Conservation (phyloP, 192 early-diverging fungal species). For the Mortierella antarctica region DNA sequence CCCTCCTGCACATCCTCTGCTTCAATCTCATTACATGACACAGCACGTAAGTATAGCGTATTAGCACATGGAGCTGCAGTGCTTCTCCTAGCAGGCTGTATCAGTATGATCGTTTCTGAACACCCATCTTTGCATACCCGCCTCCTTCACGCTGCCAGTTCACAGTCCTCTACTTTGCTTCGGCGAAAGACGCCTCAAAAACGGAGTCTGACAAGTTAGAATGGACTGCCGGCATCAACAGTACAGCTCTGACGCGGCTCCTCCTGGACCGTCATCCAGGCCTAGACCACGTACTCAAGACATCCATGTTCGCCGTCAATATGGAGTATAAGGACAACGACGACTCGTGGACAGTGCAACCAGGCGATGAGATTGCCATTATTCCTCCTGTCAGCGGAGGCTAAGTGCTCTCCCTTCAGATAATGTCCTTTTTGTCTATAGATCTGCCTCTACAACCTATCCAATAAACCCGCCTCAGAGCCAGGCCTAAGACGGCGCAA, state of each 20-base stretch:
- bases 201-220: slow-evolving; percentile 56
- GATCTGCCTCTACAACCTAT: too few relatives aligned
- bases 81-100: too few relatives aligned
- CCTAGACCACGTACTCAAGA: slow-evolving; percentile 54
- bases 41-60: too few relatives aligned
- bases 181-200: slow-evolving; percentile 62
- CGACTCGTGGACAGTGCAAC: slow-evolving; percentile 54
- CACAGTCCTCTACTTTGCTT: slow-evolving; percentile 71
- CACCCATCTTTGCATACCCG: background rate
- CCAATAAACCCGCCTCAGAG: too few relatives aligned
- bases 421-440: background rate
- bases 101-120: background rate
- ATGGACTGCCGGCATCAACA: slow-evolving; percentile 26
- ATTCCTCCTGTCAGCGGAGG: slow-evolving; percentile 78
- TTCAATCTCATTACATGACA: too few relatives aligned
- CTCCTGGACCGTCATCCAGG: slow-evolving; percentile 48
- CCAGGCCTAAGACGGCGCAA: too few relatives aligned
- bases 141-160: slow-evolving; percentile 42
- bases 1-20: too few relatives aligned
- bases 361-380: slow-evolving; percentile 69
- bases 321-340: slow-evolving; percentile 70
- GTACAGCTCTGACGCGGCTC: slow-evolving; percentile 17
- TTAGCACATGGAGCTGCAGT: too few relatives aligned
- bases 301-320: slow-evolving; percentile 68
- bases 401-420: slow-evolving; percentile 16